Evolutionary conservation across 176 grass and related monocot species (phyloP).

Genomic region (barley (Hordeum vulgare)): MorexV3_pseudomolecules_assembly NC_058523.1:383834087-383834586

Average conservation of each 20-base stretch:
- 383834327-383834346: neutral
- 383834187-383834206: neutral
- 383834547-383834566: slow-evolving; percentile 81
- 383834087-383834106: neutral
- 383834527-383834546: slow-evolving; percentile 72
- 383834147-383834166: neutral
- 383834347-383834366: neutral
- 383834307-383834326: neutral
- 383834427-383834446: neutral
- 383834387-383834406: neutral
- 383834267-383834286: slow-evolving; percentile 10
- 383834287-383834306: neutral
- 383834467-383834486: slow-evolving; percentile 13
- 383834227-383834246: neutral
- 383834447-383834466: neutral
- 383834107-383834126: neutral
- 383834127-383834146: neutral
- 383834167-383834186: neutral
- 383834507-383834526: slow-evolving; percentile 59
- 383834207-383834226: slow-evolving; percentile 1
- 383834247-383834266: neutral
- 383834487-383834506: slow-evolving; percentile 40
- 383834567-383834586: slow-evolving; percentile 32
- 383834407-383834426: neutral
- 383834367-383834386: neutral